phyloP scores from a whole-genome alignment of 2,329 filamentous ascomycete species.

The Apiospora pterosperma region DNA sequence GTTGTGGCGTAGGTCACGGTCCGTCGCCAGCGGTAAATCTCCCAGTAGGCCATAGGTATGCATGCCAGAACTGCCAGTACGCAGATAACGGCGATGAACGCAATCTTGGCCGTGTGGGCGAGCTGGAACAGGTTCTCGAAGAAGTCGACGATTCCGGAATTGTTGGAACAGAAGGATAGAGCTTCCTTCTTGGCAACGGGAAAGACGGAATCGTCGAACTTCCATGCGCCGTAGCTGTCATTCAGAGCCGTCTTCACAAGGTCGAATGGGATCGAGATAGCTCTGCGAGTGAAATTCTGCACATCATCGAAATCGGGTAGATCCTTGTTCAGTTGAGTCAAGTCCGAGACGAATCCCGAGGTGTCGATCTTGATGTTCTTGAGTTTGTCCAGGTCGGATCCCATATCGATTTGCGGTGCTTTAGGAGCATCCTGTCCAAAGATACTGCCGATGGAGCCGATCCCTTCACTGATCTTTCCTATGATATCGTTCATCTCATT shows the following conservation, averaged over 20 bases:
- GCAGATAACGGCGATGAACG: conserved; percentile 73
- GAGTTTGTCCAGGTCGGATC: conserved; percentile 60
- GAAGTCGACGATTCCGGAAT: conserved; percentile 77
- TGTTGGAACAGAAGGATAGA: conserved; percentile 84
- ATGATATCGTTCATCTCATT: conserved; percentile 48
- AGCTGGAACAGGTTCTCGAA: conserved; percentile 70
- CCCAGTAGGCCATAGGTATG: conserved; percentile 74
- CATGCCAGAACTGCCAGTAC: conserved; percentile 70
- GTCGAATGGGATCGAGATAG: conserved; percentile 77
- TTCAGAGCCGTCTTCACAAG: conserved; percentile 73
- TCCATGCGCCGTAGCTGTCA: conserved; percentile 66
- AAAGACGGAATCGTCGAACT: conserved; percentile 74
- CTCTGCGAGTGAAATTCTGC: conserved; percentile 73
- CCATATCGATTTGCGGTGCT: conserved; percentile 52
- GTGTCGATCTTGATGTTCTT: conserved; percentile 67
- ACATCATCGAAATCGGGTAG: conserved; percentile 83
- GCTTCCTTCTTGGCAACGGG: conserved; percentile 80
- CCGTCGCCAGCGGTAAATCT: conserved; percentile 72
- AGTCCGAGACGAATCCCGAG: conserved; percentile 61
- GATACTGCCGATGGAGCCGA: conserved; percentile 31
- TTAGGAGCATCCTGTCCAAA: background rate
- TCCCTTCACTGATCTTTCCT: conserved; percentile 42
- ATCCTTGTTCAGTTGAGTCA: conserved; percentile 70
- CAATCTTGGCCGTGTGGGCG: conserved; percentile 65
- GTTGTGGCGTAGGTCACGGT: conserved; percentile 69